Evolutionary conservation across 371 early-diverging fungal genomes (phyloP).

Genomic region (Mycotypha africana): DNA sequence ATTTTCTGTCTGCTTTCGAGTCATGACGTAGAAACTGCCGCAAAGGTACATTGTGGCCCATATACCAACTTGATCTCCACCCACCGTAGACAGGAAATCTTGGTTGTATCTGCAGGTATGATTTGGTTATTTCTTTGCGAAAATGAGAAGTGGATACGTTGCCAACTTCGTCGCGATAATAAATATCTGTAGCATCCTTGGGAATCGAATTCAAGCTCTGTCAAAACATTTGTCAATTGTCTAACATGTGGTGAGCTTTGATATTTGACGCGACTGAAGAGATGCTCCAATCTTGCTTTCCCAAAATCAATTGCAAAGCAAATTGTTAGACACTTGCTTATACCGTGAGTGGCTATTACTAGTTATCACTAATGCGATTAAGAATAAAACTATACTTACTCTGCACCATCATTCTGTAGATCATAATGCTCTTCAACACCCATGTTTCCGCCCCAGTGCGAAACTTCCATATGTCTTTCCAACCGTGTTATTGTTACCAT

Average conservation of each 20-base stretch:
- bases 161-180: slow-evolving; percentile 91
- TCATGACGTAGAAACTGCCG: slow-evolving; percentile 31
- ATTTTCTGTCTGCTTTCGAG: slow-evolving; percentile 36
- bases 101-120: slow-evolving; percentile 68
- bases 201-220: slow-evolving; percentile 53
- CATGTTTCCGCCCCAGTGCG: slow-evolving; percentile 79
- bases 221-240: slow-evolving; percentile 52
- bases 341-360: no score
- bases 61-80: slow-evolving; percentile 90
- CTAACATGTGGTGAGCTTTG: slow-evolving; percentile 35
- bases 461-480: slow-evolving; percentile 69
- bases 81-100: slow-evolving; percentile 92
- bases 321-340: no score
- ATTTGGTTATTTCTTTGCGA: slow-evolving; percentile 30
- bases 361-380: not conserved
- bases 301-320: no score
- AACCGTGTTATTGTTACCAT: slow-evolving; percentile 60
- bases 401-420: slow-evolving; percentile 75
- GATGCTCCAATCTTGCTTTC: slow-evolving; percentile 60
- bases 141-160: slow-evolving; percentile 91
- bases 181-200: slow-evolving; percentile 60
- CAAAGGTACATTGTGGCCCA: slow-evolving; percentile 79
- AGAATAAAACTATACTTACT: slow-evolving; percentile 32
- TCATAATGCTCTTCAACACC: slow-evolving; percentile 79
- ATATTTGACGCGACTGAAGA: slow-evolving; percentile 71